Percentiles rank a stretch among this genome's conserved stretches.
Conservation (phyloP, 2,329 filamentous ascomycete species). For the Aspergillus quadricinctus region DNA sequence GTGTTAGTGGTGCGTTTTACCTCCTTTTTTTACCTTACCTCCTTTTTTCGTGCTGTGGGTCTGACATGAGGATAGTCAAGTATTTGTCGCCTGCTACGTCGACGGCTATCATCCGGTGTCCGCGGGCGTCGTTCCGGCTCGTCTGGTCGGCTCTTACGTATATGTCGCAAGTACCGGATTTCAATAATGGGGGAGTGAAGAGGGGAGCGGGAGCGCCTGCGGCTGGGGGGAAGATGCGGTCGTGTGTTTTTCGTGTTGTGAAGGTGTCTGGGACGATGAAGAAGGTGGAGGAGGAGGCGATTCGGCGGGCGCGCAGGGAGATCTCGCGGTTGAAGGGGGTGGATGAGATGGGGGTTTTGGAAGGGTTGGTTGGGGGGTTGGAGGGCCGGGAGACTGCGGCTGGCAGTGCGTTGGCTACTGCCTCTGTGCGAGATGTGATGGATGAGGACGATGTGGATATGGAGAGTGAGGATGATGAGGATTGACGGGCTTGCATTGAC, state of each 20-base stretch:
- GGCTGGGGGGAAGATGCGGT: slow-evolving; percentile 24
- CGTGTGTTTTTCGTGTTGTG: slow-evolving; percentile 78
- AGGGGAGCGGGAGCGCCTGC: slow-evolving; percentile 9
- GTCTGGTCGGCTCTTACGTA: slow-evolving; percentile 88
- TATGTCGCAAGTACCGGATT: slow-evolving; percentile 64
- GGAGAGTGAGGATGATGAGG: slow-evolving; percentile 37
- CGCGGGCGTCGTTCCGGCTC: slow-evolving; percentile 75
- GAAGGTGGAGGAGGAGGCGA: slow-evolving; percentile 85
- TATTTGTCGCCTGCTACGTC: slow-evolving; percentile 90
- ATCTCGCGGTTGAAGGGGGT: slow-evolving; percentile 62
- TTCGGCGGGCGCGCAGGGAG: slow-evolving; percentile 68
- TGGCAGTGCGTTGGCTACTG: slow-evolving; percentile 6
- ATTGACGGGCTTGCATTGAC: slow-evolving; percentile 1
- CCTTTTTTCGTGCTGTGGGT: not conserved
- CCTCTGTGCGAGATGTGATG: slow-evolving; percentile 41
- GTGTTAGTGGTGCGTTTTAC: slow-evolving; percentile 57
- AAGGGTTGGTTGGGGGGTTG: slow-evolving; percentile 34
- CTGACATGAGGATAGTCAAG: slow-evolving; percentile 60
- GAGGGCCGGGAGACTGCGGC: slow-evolving; percentile 21
- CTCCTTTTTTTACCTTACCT: not conserved
- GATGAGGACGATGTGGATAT: slow-evolving; percentile 46
- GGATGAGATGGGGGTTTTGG: slow-evolving; percentile 43
- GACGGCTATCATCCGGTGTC: slow-evolving; percentile 83
- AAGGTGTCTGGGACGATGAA: slow-evolving; percentile 89
- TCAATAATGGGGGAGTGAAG: slow-evolving; percentile 38